phyloP scores from a whole-genome alignment of 495 filamentous ascomycete genomes.

The Neurospora hispaniola region DNA sequence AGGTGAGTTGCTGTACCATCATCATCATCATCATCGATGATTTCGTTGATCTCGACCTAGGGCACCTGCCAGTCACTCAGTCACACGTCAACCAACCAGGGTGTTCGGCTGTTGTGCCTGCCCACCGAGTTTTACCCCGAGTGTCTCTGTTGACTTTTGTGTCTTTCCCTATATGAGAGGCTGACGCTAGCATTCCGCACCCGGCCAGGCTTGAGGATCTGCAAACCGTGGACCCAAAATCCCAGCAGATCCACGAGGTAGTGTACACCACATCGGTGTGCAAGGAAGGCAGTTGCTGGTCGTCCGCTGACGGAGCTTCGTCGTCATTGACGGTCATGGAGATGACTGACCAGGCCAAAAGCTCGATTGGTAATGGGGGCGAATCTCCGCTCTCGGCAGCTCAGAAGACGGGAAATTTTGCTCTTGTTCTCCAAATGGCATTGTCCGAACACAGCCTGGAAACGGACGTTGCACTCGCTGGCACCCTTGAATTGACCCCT shows the following conservation, averaged over 20 bases:
- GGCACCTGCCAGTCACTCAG: background rate
- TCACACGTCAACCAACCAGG: background rate
- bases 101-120: background rate
- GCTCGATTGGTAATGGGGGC: background rate
- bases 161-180: background rate
- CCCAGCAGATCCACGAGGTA: background rate
- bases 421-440: background rate
- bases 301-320: background rate
- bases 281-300: background rate
- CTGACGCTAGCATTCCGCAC: background rate
- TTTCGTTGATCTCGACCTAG: background rate
- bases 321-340: background rate
- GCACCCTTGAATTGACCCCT: background rate
- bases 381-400: background rate
- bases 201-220: background rate
- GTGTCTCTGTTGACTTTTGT: background rate
- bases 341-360: background rate
- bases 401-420: background rate
- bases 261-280: background rate
- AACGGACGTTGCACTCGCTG: background rate
- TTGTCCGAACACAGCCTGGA: background rate
- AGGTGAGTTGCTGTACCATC: background rate
- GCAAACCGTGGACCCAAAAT: background rate
- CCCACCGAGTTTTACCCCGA: background rate
- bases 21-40: background rate